phyloP scores from a whole-genome alignment of 805 yeast species.

The Saturnispora diversa region DNA sequence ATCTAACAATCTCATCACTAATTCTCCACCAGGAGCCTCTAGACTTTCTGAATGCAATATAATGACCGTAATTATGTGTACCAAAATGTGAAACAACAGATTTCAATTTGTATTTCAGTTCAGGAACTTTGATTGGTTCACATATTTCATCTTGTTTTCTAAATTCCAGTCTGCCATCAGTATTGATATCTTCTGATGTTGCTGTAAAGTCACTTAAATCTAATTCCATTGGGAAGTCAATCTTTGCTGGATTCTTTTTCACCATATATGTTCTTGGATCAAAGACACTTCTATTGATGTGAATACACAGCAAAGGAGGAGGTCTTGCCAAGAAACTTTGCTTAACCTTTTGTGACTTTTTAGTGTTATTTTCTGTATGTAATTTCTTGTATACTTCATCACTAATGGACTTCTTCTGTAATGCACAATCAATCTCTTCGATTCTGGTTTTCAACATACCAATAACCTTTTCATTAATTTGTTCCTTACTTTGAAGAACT shows the following conservation, averaged over 20 bases:
- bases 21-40: slow-evolving; percentile 94
- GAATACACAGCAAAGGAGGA: slow-evolving; percentile 76
- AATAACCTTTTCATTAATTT: slow-evolving; percentile 18
- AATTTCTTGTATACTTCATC: slow-evolving; percentile 71
- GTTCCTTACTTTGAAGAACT: slow-evolving; percentile 15
- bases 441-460: slow-evolving; percentile 40
- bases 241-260: slow-evolving; percentile 74
- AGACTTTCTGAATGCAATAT: slow-evolving; percentile 74
- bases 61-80: slow-evolving; percentile 96
- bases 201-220: slow-evolving; percentile 66
- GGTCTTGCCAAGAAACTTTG: slow-evolving; percentile 75
- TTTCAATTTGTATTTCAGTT: slow-evolving; percentile 57
- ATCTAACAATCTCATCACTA: slow-evolving; percentile 80
- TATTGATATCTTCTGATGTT: slow-evolving; percentile 58
- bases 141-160: slow-evolving; percentile 46
- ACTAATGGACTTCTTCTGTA: slow-evolving; percentile 59
- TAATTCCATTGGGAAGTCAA: slow-evolving; percentile 63
- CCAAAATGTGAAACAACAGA: slow-evolving; percentile 92
- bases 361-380: slow-evolving; percentile 65
- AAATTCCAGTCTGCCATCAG: slow-evolving; percentile 75
- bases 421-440: slow-evolving; percentile 41
- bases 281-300: slow-evolving; percentile 88
- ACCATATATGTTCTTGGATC: slow-evolving; percentile 80
- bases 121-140: slow-evolving; percentile 3
- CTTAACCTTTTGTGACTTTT: slow-evolving; percentile 73